Percentiles rank a stretch among this genome's conserved stretches.
Evolutionary conservation across 495 filamentous ascomycete species (phyloP).

Genomic region (Neurospora tetraspora): DNA sequence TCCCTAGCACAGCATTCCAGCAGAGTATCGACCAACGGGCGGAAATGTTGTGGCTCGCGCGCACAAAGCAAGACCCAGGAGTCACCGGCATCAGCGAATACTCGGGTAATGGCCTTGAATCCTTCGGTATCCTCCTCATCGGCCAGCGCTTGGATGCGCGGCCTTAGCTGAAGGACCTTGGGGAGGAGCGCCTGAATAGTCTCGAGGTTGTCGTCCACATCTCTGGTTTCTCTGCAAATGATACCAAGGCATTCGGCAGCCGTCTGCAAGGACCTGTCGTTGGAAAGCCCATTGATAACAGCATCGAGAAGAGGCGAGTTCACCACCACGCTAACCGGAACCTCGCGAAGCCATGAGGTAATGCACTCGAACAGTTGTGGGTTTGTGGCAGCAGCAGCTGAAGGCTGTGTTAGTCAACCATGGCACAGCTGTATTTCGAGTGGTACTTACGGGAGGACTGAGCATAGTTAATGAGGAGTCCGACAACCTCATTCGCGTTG

Average conservation of each 20-base stretch:
- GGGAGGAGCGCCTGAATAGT: conserved; percentile 82
- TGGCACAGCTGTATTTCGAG: neutral
- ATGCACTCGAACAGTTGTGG: conserved; percentile 90
- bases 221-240: conserved; percentile 83
- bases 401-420: neutral
- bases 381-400: conserved; percentile 64
- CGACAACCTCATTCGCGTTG: conserved; percentile 78
- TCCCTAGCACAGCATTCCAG: conserved; percentile 84
- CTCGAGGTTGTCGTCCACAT: conserved; percentile 77
- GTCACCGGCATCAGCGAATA: conserved; percentile 91
- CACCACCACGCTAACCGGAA: conserved; percentile 73
- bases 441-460: conserved; percentile 70
- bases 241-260: conserved; percentile 91
- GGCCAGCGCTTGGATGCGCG: conserved; percentile 66
- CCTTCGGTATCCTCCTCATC: conserved; percentile 76
- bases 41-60: conserved; percentile 68
- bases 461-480: conserved; percentile 76
- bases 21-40: conserved; percentile 77
- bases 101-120: conserved; percentile 75
- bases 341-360: conserved; percentile 90
- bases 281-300: conserved; percentile 64
- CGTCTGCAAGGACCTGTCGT: conserved; percentile 68
- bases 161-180: conserved; percentile 63
- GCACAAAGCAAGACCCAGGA: conserved; percentile 88
- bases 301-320: conserved; percentile 76